phyloP scores from a whole-genome alignment of 179 eudicot species.

The Amaranthus tricolor region DNA sequence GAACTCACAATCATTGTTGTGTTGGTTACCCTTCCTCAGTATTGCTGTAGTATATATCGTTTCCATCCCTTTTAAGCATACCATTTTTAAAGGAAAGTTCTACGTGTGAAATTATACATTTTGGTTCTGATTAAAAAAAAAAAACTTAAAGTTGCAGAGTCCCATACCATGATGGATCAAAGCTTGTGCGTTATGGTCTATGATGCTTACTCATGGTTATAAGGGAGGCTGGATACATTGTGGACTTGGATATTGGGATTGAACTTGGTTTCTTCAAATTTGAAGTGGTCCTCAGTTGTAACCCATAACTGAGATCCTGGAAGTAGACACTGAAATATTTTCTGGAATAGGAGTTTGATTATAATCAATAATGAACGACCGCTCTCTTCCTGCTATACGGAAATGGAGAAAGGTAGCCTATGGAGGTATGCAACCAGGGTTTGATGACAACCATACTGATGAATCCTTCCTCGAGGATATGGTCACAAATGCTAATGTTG shows the following conservation, averaged over 20 bases:
- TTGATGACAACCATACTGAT: conserved; percentile 79
- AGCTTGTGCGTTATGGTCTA: background rate
- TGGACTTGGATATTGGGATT: background rate
- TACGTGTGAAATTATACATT: background rate
- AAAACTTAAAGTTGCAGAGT: background rate
- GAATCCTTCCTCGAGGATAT: conserved; percentile 86
- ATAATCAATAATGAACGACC: conserved; percentile 17
- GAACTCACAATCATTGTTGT: too few relatives aligned
- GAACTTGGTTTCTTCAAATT: background rate
- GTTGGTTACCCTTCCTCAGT: background rate
- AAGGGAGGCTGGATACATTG: too few relatives aligned
- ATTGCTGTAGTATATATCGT: background rate
- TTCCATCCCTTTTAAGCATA: background rate
- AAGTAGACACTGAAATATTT: background rate
- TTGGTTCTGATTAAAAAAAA: background rate
- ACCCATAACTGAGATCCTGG: background rate
- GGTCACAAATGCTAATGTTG: conserved; percentile 93
- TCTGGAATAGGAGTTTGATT: background rate
- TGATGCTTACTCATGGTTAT: background rate
- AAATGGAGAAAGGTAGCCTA: conserved; percentile 95
- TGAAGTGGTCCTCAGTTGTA: background rate
- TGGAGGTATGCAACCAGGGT: conserved; percentile 97
- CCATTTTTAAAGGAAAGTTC: too few relatives aligned
- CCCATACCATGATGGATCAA: background rate
- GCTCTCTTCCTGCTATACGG: conserved; percentile 21